Evolutionary conservation across 352 stramenopile genomes (phyloP), one percentile per base, ranked within the genome.

Genomic region (Peronospora tabacina): DNA sequence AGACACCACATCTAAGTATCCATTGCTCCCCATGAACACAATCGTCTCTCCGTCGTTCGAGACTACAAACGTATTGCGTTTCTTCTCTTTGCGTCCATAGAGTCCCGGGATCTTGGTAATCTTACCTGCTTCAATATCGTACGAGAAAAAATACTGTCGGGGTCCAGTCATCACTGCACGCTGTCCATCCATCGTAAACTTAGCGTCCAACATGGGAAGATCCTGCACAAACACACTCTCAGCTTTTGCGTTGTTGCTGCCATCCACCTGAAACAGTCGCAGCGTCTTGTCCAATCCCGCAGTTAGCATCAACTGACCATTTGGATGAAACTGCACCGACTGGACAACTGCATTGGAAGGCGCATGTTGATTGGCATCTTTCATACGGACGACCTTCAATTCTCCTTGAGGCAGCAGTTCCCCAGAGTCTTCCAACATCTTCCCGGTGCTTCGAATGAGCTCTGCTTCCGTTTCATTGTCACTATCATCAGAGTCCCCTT

Each of bases 101-200:
- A 98, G 77, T 34, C 74, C 75, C 2, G 89, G 87, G 48, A 98
- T 88, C 61, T 94, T 95, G 46, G 89, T 81, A 28, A 94, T 77
- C 32, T 91, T 88, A 19, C 94, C 96, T 9, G 87, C 83, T 26
- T 91, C 81, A 16, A 97, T 74, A 72, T 99, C 94, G 67, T 98
- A 98, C 46, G 82, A 88, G 66, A 98, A 98, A 60, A 98, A 98
- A 66, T 96, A 98, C 33, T 90, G 77, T 32, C 95, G 88, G 20
- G 94, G 82, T 16, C 96, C 95, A 3, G 80, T 87, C 5, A 98
- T 58, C 15, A 99, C 71, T 11, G 97, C 85, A 53, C 92, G 73
- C 20, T 70, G 78, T 30, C 88, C 85, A 11, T 67, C 61, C 9
- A 75, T 41, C 13, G 85, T 84, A 58, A 96, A 97, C 66, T 84